Base-by-base conservation (phyloP, 2,329 filamentous ascomycete genomes). In the Stagonosporopsis cucurbitacearum region DNA sequence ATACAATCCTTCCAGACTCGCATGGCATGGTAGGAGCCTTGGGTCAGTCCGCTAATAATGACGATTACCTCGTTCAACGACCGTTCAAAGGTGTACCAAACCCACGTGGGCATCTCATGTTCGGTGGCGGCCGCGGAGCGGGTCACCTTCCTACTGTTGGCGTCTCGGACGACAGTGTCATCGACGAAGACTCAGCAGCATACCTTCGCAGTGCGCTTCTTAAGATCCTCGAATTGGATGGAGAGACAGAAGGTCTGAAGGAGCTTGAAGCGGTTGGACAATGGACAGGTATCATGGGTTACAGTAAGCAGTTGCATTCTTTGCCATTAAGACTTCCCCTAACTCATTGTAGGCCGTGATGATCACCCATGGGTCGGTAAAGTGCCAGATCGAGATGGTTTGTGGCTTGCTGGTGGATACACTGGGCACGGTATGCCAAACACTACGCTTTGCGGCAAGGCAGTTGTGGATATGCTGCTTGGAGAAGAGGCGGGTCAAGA, bases 241-340 rank as follows among this genome's bases (percentile, higher is more conserved):
- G 69, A 65, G 54, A 75, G 19, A 72, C 57, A 64, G 69, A 72
- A 7, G 78, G 67, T 1, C 57, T 76, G 26, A 55, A 70, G n/a
- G 80, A 82, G 62, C 70, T 85, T 30, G 57, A 77, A 44, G 81
- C 82, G 2, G 75, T 72, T 4, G 72, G 76, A 43, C 75, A 84
- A 69, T 94, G 90, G 90, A 90, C 88, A 1, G 90, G 90, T 0
- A 89, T 92, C 63, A 93, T 92, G 90, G 90, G 88, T 0, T 92
- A 86, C 73, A 59, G 59, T 47, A 53, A 28, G 43, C 32, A 5
- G 5, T 22, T 8, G 19, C 20, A 15, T 47, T 40, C 13, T 41
- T n/a, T 20, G 15, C 23, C 20, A 12, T 13, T 12, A 11, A 22
- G 11, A 2, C 11, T 17, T 32, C 19, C 3, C 25, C 49, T 51